Percentiles rank a stretch among this genome's conserved stretches.
These are phyloP conservation scores for Pleomassaria siparia DNA, from an alignment of 2,329 filamentous ascomycete genomes.

Conservation along the genomic window DNA sequence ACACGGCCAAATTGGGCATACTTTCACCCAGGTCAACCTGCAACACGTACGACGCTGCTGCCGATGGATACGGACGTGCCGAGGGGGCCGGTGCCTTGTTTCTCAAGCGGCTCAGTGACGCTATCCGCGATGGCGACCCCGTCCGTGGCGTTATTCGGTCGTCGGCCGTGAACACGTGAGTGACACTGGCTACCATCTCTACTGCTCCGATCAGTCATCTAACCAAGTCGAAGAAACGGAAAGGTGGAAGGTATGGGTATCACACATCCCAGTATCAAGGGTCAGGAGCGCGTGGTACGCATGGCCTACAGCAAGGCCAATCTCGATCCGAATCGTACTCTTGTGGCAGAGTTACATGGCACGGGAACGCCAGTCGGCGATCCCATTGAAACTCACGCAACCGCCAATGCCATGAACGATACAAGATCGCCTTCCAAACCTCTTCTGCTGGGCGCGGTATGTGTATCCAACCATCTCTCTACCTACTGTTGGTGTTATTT, in stretches of 20 bases:
- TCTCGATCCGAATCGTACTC: slow-evolving; percentile 20
- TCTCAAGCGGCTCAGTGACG: background rate
- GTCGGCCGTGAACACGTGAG: too few relatives aligned
- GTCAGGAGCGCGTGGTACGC: slow-evolving; percentile 31
- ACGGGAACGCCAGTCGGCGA: slow-evolving; percentile 59
- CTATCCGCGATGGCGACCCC: slow-evolving; percentile 15
- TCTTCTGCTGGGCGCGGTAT: too few relatives aligned
- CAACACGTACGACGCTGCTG: background rate
- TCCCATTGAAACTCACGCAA: slow-evolving; percentile 22
- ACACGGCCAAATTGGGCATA: slow-evolving; percentile 5
- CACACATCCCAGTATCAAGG: slow-evolving; percentile 44
- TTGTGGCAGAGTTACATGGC: slow-evolving; percentile 47
- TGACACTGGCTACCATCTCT: too few relatives aligned
- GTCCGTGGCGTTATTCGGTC: slow-evolving; percentile 27
- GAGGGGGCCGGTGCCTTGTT: background rate
- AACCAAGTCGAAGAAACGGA: too few relatives aligned
- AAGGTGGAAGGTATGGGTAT: slow-evolving; percentile 10
- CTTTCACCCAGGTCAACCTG: slow-evolving; percentile 13
- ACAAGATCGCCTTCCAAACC: background rate
- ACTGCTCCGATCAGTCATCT: too few relatives aligned
- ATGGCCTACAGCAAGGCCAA: slow-evolving; percentile 38
- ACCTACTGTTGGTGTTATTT: too few relatives aligned
- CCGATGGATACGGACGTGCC: background rate
- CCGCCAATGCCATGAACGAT: slow-evolving; percentile 11
- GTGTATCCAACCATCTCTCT: too few relatives aligned